phyloP scores from a whole-genome alignment of 495 filamentous ascomycete genomes.

The Penicillium soppii region DNA sequence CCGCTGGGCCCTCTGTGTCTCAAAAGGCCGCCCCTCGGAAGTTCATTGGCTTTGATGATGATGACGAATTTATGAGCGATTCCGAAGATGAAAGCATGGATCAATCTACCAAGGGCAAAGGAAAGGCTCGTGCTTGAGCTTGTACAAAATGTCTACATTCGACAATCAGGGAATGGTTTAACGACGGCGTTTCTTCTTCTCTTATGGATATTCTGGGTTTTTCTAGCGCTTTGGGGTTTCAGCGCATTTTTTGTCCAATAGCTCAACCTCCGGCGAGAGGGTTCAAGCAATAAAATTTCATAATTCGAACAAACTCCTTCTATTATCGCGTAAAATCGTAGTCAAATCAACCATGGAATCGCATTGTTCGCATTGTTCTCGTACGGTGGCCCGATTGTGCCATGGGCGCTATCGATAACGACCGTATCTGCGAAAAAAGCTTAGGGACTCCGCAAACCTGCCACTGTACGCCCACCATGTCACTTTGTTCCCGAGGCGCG shows the following conservation, averaged over 20 bases:
- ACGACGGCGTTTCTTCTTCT: slow-evolving; percentile 17
- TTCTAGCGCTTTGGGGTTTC: slow-evolving; percentile 8
- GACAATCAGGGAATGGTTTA: slow-evolving; percentile 15
- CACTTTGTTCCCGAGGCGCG: slow-evolving; percentile 29
- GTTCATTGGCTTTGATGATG: slow-evolving; percentile 87
- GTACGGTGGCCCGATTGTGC: neutral
- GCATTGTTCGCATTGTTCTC: too few relatives aligned
- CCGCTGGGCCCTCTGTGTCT: slow-evolving; percentile 27
- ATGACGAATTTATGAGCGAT: slow-evolving; percentile 86
- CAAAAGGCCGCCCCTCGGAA: slow-evolving; percentile 39
- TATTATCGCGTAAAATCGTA: too few relatives aligned
- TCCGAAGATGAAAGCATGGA: slow-evolving; percentile 55
- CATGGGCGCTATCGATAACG: slow-evolving; percentile 24
- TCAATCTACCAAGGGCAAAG: slow-evolving; percentile 40
- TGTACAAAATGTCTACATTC: neutral
- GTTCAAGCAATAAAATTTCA: neutral
- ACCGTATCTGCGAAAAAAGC: slow-evolving; percentile 22
- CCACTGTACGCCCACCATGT: slow-evolving; percentile 26
- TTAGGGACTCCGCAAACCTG: slow-evolving; percentile 19
- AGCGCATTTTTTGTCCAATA: neutral
- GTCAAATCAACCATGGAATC: too few relatives aligned
- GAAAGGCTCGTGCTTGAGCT: slow-evolving; percentile 38
- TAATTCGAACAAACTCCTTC: neutral
- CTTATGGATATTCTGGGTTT: neutral
- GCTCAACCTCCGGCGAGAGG: neutral